Conservation (phyloP, 2,329 filamentous ascomycete genomes). For the Metarhizium humberi region DNA sequence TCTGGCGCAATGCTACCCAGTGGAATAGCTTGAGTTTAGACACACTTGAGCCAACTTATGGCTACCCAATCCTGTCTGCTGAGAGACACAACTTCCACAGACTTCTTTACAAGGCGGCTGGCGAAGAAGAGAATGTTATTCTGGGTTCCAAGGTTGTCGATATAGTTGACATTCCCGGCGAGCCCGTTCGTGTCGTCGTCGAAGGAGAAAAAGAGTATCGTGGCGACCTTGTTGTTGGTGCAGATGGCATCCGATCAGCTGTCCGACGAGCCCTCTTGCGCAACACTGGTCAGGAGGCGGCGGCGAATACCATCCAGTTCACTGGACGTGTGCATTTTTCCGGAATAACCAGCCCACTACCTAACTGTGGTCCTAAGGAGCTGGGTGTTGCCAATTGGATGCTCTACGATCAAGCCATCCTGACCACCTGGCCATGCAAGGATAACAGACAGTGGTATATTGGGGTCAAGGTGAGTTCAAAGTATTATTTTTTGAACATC, state of each 20-base stretch:
- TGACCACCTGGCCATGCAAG: slow-evolving; percentile 12
- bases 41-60: slow-evolving; percentile 5
- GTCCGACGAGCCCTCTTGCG: slow-evolving; percentile 7
- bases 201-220: slow-evolving; percentile 4
- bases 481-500: background rate
- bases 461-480: slow-evolving; percentile 10
- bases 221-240: slow-evolving; percentile 9
- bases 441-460: slow-evolving; percentile 13
- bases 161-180: slow-evolving; percentile 7
- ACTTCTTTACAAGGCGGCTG: slow-evolving; percentile 8
- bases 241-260: slow-evolving; percentile 11
- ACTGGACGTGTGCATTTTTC: slow-evolving; percentile 11
- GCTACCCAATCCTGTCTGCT: slow-evolving; percentile 8
- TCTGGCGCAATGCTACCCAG: slow-evolving; percentile 8
- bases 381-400: slow-evolving; percentile 11
- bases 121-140: slow-evolving; percentile 3
- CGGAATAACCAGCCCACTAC: slow-evolving; percentile 9
- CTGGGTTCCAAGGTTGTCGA: slow-evolving; percentile 7
- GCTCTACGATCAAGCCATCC: slow-evolving; percentile 11
- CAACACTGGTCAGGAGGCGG: slow-evolving; percentile 1
- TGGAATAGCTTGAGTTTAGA: slow-evolving; percentile 8
- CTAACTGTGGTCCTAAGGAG: slow-evolving; percentile 7
- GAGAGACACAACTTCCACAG: slow-evolving; percentile 11
- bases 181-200: slow-evolving; percentile 7
- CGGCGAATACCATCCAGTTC: slow-evolving; percentile 10